Evolutionary conservation across 768 basidiomycete species (phyloP).

Genomic region (Dictyophora rubrovolvata): DNA sequence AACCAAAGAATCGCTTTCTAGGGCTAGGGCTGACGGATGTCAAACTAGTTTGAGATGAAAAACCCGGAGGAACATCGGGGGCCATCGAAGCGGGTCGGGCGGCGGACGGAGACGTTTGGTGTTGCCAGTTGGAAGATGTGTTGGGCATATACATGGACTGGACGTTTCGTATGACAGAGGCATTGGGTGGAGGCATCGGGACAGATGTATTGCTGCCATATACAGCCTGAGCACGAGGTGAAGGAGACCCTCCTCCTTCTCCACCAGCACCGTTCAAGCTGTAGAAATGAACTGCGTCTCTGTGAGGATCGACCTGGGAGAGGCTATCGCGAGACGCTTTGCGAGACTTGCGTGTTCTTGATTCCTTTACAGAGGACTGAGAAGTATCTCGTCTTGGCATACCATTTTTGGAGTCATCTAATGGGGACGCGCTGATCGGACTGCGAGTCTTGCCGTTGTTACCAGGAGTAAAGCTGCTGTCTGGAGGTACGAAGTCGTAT

Average conservation of each 20-base stretch:
- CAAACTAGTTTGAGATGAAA: constrained; percentile 31
- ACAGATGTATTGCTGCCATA: constrained; percentile 4
- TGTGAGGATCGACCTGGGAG: background rate
- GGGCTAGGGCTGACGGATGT: constrained; percentile 53
- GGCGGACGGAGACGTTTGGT: background rate
- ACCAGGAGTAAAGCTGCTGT: constrained; percentile 41
- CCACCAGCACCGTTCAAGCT: constrained; percentile 4
- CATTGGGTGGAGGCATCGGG: background rate
- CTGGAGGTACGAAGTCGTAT: constrained; percentile 49
- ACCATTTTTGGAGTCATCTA: background rate
- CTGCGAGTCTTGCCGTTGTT: constrained; percentile 52
- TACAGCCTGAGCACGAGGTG: background rate
- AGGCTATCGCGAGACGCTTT: constrained; percentile 42
- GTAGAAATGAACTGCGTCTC: constrained; percentile 2
- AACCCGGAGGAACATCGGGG: background rate
- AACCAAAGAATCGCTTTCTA: constrained; percentile 68
- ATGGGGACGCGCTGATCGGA: background rate
- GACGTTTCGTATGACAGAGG: constrained; percentile 1
- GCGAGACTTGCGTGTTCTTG: constrained; percentile 56
- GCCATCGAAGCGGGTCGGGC: constrained; percentile 5
- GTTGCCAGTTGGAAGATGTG: constrained; percentile 6
- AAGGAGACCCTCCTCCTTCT: background rate
- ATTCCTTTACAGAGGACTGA: constrained; percentile 81
- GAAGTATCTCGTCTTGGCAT: constrained; percentile 66
- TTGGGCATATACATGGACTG: constrained; percentile 8